Percentiles rank a stretch among this genome's conserved stretches.
Evolutionary conservation across 2,329 filamentous ascomycete species (phyloP).

Genomic region (Penicillium hesseltinei): DNA sequence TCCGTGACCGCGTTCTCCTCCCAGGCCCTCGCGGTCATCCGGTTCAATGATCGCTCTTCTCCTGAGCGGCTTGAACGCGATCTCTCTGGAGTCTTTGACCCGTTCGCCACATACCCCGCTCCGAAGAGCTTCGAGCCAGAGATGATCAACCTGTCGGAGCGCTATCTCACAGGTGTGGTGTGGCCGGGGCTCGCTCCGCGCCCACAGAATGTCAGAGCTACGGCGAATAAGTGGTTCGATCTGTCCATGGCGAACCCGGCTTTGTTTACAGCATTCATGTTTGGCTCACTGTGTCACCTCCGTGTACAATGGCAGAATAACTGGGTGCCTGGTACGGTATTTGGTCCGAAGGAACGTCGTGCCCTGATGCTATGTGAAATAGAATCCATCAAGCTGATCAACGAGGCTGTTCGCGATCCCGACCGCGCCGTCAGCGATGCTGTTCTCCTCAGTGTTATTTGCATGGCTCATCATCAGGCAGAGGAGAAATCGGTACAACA

Average conservation of each 20-base stretch:
- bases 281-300: slow-evolving; percentile 33
- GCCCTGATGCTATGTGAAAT: slow-evolving; percentile 29
- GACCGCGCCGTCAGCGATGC: slow-evolving; percentile 34
- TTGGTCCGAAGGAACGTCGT: slow-evolving; percentile 24
- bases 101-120: slow-evolving; percentile 28
- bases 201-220: neutral
- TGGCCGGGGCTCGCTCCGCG: slow-evolving; percentile 32
- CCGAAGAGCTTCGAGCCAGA: slow-evolving; percentile 23
- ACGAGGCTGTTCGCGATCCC: slow-evolving; percentile 33
- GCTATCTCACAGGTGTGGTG: slow-evolving; percentile 24
- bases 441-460: slow-evolving; percentile 37
- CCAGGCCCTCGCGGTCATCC: neutral
- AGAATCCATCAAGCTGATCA: slow-evolving; percentile 38
- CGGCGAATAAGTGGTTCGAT: slow-evolving; percentile 29
- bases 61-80: slow-evolving; percentile 25
- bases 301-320: slow-evolving; percentile 32
- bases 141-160: slow-evolving; percentile 24
- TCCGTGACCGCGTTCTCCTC: neutral
- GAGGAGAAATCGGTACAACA: slow-evolving; percentile 17
- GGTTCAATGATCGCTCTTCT: slow-evolving; percentile 7
- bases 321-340: slow-evolving; percentile 21
- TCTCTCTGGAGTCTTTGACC: slow-evolving; percentile 26
- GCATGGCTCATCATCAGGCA: slow-evolving; percentile 35
- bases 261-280: slow-evolving; percentile 34
- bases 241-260: slow-evolving; percentile 30